Conservation (phyloP, 2,329 filamentous ascomycete species). For the Penicillium carneum region DNA sequence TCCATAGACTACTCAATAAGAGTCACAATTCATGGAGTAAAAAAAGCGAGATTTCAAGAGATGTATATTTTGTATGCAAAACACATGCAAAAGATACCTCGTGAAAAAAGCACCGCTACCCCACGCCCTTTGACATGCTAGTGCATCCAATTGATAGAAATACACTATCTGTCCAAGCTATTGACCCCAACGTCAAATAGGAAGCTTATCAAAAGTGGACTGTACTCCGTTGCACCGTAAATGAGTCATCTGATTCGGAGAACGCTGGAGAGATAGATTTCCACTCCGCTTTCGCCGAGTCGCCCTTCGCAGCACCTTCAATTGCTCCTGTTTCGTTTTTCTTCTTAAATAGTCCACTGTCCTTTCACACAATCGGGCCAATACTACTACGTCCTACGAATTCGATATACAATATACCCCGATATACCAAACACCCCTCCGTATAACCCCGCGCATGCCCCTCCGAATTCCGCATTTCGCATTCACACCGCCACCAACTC, state of each 20-base stretch:
- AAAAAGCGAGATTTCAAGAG: too few species aligned
- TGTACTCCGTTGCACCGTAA: neutral
- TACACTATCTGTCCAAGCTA: neutral
- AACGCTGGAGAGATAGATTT: constrained; percentile 9
- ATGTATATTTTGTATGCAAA: neutral
- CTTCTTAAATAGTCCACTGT: neutral
- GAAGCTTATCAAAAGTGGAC: neutral
- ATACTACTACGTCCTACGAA: neutral
- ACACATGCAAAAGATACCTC: neutral
- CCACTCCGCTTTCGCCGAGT: constrained; percentile 21
- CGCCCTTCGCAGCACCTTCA: neutral
- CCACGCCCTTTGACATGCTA: neutral
- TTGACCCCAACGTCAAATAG: neutral
- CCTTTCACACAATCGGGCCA: neutral
- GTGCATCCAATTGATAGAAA: neutral
- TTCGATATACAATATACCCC: neutral
- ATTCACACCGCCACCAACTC: constrained; percentile 9
- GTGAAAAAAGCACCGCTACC: neutral
- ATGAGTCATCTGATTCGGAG: constrained; percentile 19
- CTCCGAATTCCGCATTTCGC: constrained; percentile 8
- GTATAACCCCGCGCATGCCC: neutral
- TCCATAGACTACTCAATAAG: neutral
- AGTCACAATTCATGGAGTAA: too few species aligned
- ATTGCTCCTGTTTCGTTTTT: neutral
- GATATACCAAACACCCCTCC: neutral